phyloP scores from a whole-genome alignment of 2,329 filamentous ascomycete genomes.

The Arthrobotrys conoides region DNA sequence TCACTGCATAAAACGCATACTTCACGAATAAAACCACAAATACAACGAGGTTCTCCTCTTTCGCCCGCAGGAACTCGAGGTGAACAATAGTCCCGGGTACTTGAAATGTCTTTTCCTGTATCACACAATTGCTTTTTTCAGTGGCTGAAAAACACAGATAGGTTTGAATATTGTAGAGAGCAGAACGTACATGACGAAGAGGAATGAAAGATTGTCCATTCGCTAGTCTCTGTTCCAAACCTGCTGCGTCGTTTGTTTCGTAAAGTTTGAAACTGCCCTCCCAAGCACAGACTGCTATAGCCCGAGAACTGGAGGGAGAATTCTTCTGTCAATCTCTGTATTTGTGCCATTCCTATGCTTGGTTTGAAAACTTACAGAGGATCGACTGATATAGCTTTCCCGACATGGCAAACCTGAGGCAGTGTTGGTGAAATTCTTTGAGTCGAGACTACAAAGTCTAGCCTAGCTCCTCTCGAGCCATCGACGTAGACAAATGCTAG shows the following conservation, averaged over 20 bases:
- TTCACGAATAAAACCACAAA: constrained; percentile 55
- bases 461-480: constrained; percentile 67
- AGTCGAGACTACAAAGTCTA: constrained; percentile 75
- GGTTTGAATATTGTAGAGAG: neutral
- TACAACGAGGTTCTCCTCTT: constrained; percentile 39
- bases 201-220: constrained; percentile 66
- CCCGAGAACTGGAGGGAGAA: constrained; percentile 63
- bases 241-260: constrained; percentile 55
- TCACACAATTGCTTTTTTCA: constrained; percentile 20
- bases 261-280: constrained; percentile 63
- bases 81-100: constrained; percentile 51
- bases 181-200: constrained; percentile 54
- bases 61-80: constrained; percentile 49
- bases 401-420: constrained; percentile 72
- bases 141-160: neutral
- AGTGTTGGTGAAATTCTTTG: constrained; percentile 74
- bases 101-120: constrained; percentile 56
- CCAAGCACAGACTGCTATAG: constrained; percentile 64
- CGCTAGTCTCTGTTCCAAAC: constrained; percentile 38
- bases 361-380: constrained; percentile 73
- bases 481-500: constrained; percentile 82
- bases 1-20: constrained; percentile 18
- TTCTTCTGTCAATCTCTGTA: constrained; percentile 1
- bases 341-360: neutral
- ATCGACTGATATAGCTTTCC: constrained; percentile 81